Percentiles rank a stretch among this genome's conserved stretches.
These are phyloP conservation scores for Penicillium corylophilum DNA, from an alignment of 2,329 filamentous ascomycete species.

Conservation along the genomic window DNA sequence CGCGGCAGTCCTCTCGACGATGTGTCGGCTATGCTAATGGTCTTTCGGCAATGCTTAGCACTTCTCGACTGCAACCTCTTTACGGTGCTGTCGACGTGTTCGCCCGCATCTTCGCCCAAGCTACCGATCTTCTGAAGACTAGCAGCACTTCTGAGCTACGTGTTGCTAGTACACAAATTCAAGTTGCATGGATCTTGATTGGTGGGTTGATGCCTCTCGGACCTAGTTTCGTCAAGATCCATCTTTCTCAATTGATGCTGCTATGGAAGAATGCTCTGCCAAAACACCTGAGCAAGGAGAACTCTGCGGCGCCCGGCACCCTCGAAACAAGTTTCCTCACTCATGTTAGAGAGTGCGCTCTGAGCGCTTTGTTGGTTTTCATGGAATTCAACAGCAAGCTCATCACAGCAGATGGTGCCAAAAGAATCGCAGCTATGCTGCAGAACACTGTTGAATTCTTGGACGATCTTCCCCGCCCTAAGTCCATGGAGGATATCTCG, in stretches of 20 bases:
- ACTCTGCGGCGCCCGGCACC: constrained; percentile 76
- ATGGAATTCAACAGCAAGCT: constrained; percentile 89
- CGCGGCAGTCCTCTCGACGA: constrained; percentile 73
- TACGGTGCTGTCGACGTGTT: constrained; percentile 96
- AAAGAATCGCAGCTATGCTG: constrained; percentile 87
- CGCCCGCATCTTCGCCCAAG: constrained; percentile 84
- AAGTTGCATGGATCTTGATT: constrained; percentile 96
- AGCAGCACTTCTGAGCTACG: constrained; percentile 88
- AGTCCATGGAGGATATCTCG: constrained; percentile 79
- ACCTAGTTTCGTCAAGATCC: constrained; percentile 98
- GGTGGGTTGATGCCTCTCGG: constrained; percentile 95
- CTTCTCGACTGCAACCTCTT: constrained; percentile 80
- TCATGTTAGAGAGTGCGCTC: constrained; percentile 90
- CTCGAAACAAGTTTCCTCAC: constrained; percentile 90
- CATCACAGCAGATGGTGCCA: constrained; percentile 89
- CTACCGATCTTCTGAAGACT: constrained; percentile 86
- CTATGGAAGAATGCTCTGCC: constrained; percentile 97
- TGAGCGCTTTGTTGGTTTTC: constrained; percentile 89
- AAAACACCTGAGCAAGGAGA: constrained; percentile 90
- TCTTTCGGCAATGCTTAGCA: constrained; percentile 84
- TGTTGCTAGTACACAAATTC: constrained; percentile 89
- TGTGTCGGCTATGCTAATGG: constrained; percentile 92
- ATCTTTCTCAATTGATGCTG: constrained; percentile 86
- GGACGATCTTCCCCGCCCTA: constrained; percentile 78
- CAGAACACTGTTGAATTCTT: constrained; percentile 91